Conservation (phyloP, 2,329 filamentous ascomycete species). For the Cladosporium sp. region DNA sequence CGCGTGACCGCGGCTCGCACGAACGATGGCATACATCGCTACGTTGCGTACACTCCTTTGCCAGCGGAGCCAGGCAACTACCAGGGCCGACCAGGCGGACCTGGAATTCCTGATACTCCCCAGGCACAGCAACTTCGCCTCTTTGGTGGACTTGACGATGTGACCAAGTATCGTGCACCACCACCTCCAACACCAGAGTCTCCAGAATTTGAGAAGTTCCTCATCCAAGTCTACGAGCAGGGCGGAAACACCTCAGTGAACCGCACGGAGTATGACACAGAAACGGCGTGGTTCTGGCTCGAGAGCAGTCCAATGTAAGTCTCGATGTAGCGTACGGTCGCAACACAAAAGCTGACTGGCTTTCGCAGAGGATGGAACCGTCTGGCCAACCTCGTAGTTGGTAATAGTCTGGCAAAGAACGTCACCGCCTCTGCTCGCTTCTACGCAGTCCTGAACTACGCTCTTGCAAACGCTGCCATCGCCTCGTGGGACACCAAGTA, state of each 20-base stretch:
- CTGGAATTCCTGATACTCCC: conserved; percentile 30
- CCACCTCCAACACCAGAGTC: conserved; percentile 27
- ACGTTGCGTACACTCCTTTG: conserved; percentile 28
- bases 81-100: conserved; percentile 29
- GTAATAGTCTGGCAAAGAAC: conserved; percentile 26
- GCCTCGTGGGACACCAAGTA: conserved; percentile 32
- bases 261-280: conserved; percentile 28
- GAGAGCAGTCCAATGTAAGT: conserved; percentile 29
- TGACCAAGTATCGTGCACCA: conserved; percentile 28
- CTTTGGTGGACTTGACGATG: conserved; percentile 30
- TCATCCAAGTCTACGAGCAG: conserved; percentile 29
- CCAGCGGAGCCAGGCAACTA: conserved; percentile 28
- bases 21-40: conserved; percentile 31
- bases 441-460: conserved; percentile 34
- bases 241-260: conserved; percentile 32
- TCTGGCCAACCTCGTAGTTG: conserved; percentile 30
- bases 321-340: not conserved
- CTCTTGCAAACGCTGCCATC: conserved; percentile 34
- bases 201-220: conserved; percentile 26
- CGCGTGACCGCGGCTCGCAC: conserved; percentile 28
- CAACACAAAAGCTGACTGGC: not conserved
- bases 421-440: conserved; percentile 32
- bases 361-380: conserved; percentile 30
- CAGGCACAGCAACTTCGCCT: conserved; percentile 31
- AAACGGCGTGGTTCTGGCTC: conserved; percentile 34